phyloP scores from a whole-genome alignment of 768 basidiomycete genomes.

The Suillus bovinus region DNA sequence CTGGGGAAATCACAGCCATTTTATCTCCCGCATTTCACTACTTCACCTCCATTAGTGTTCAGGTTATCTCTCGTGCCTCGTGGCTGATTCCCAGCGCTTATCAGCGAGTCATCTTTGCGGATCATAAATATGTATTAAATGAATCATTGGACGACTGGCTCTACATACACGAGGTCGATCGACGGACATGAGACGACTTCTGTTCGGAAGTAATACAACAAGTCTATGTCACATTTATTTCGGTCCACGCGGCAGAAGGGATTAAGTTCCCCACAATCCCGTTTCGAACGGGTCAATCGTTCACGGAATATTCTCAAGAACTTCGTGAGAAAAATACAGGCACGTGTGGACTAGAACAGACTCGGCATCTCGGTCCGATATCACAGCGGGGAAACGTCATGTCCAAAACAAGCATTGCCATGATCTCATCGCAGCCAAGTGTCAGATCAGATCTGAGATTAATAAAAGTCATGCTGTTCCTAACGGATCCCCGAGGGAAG shows the following conservation, averaged over 20 bases:
- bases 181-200: slow-evolving; percentile 1
- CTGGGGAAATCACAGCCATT: neutral
- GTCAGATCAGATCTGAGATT: slow-evolving; percentile 6
- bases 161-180: no score
- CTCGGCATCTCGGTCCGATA: no score
- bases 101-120: slow-evolving; percentile 1
- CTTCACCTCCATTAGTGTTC: slow-evolving; percentile 7
- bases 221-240: neutral
- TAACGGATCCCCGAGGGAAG: slow-evolving; percentile 10
- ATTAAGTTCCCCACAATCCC: slow-evolving; percentile 19
- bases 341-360: no score
- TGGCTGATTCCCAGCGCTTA: slow-evolving; percentile 7
- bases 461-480: slow-evolving; percentile 4
- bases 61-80: slow-evolving; percentile 3
- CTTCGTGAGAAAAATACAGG: slow-evolving; percentile 18
- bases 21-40: slow-evolving; percentile 2
- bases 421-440: neutral
- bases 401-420: neutral
- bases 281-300: slow-evolving; percentile 22
- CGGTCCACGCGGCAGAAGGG: no score
- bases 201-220: neutral
- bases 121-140: slow-evolving; percentile 8
- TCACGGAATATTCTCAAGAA: slow-evolving; percentile 19
- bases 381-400: slow-evolving; percentile 3
- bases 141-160: no score